These are phyloP conservation scores for Crithidia mellificae DNA, from an alignment of 208 protist species.

Conservation along the genomic window DNA sequence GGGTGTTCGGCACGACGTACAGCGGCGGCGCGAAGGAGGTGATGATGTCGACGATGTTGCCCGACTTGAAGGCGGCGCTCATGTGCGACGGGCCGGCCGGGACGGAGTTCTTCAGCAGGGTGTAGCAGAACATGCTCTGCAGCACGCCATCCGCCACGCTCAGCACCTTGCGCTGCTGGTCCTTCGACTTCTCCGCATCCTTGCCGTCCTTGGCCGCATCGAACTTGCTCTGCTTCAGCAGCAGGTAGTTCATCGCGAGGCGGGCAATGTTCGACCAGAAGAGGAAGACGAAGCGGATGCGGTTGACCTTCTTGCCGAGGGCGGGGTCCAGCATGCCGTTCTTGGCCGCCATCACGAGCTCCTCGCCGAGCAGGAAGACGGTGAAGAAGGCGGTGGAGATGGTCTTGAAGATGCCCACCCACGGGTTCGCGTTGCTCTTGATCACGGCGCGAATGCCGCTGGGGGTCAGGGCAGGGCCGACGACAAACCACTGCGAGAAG, in stretches of 20 bases:
- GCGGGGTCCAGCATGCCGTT: conserved; percentile 40
- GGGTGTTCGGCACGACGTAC: conserved; percentile 40
- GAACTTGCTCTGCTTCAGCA: conserved; percentile 49
- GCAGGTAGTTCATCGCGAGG: conserved; percentile 63
- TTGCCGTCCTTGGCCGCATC: conserved; percentile 43
- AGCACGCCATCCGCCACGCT: conserved; percentile 60
- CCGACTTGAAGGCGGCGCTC: conserved; percentile 44
- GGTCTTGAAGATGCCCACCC: conserved; percentile 56
- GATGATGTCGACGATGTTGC: conserved; percentile 53
- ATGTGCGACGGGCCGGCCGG: conserved; percentile 50
- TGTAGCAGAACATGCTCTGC: conserved; percentile 76
- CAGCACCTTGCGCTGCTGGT: conserved; percentile 63
- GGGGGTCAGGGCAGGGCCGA: conserved; percentile 59
- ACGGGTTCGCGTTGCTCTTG: conserved; percentile 37
- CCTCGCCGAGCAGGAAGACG: conserved; percentile 77
- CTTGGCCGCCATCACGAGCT: conserved; percentile 68
- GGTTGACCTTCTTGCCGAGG: conserved; percentile 51
- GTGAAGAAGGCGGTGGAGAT: conserved; percentile 68
- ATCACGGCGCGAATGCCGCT: conserved; percentile 44
- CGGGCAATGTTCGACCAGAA: conserved; percentile 87
- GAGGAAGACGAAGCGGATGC: conserved; percentile 76
- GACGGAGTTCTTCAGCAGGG: conserved; percentile 58
- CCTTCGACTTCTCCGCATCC: conserved; percentile 49
- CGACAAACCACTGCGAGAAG: conserved; percentile 69
- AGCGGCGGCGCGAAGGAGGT: conserved; percentile 62